Conservation (phyloP, 176 grass and related monocot species). For the Saccharum spontaneum region DNA sequence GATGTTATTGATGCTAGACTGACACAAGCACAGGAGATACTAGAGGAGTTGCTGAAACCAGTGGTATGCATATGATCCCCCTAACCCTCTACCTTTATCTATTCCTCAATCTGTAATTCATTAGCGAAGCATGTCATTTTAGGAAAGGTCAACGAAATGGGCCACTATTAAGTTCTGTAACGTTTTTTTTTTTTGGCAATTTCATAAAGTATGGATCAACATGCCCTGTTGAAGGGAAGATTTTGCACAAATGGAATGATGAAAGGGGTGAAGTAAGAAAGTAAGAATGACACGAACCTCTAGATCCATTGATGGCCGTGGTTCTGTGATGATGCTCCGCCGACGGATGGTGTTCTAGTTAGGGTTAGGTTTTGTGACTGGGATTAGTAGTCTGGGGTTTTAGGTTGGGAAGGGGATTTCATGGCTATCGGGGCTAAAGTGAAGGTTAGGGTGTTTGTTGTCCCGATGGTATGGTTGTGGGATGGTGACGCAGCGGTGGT, state of each 20-base stretch:
- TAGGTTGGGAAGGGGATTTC: not conserved
- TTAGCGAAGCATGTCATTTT: not conserved
- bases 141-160: not conserved
- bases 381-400: not conserved
- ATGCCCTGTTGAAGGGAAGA: not conserved
- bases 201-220: not conserved
- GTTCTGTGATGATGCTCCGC: not conserved
- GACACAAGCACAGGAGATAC: constrained; percentile 74
- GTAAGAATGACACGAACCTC: not conserved
- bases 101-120: not conserved
- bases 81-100: not conserved
- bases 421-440: not conserved
- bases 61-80: constrained; percentile 48
- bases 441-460: not conserved
- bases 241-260: not conserved
- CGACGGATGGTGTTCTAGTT: not conserved
- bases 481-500: not conserved
- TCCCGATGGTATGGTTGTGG: not conserved
- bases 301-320: not conserved
- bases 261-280: not conserved
- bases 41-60: constrained; percentile 79
- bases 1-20: constrained; percentile 72
- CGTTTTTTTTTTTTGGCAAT: not conserved
- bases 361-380: not conserved
- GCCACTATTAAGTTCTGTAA: not conserved